Evolutionary conservation across 2,329 filamentous ascomycete species (phyloP), one percentile per base, ranked within the genome.

Genomic region (Parascedosporium putredinis): DNA sequence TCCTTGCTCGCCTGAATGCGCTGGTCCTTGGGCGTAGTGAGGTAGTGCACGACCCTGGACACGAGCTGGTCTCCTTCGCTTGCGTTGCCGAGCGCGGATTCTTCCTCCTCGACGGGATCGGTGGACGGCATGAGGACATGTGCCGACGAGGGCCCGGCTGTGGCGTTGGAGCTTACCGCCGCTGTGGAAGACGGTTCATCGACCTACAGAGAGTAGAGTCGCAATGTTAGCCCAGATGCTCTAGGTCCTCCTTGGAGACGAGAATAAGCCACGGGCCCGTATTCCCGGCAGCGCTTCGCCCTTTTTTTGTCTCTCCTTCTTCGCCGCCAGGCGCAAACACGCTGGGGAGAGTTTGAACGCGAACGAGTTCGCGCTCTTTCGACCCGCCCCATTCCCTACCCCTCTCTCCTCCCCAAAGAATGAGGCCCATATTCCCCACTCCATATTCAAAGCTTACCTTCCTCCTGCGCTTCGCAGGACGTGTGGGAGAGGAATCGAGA

Each of bases 401-500:
- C n/a, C n/a, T n/a, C n/a, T n/a, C n/a, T n/a, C n/a, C n/a, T n/a
- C n/a, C n/a, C n/a, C n/a, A n/a, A n/a, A n/a, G n/a, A n/a, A n/a
- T n/a, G n/a, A n/a, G n/a, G n/a, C n/a, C n/a, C n/a, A n/a, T n/a
- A n/a, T n/a, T n/a, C n/a, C n/a, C n/a, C n/a, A n/a, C n/a, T n/a
- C n/a, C n/a, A n/a, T n/a, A n/a, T n/a, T n/a, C n/a, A n/a, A n/a
- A n/a, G 53, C 62, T 45, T 63, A 78, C 77, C 72, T 77, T 79
- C 68, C 74, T 83, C 66, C 79, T 76, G 59, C 79, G 78, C 68
- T 83, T 83, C 9, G 73, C 67, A n/a, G 79, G 79, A 49, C 78
- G 74, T 52, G 72, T 76, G 12, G 79, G 79, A 3, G 79, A 83
- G 23, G 78, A 78, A 44, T 74, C 70, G 40, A 75, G 71, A 46